A percentile compares a stretch with the other conserved stretches of the same genome.
phyloP scores from a whole-genome alignment of 177 flowering plant genomes.

The Tripterygium wilfordii region DNA sequence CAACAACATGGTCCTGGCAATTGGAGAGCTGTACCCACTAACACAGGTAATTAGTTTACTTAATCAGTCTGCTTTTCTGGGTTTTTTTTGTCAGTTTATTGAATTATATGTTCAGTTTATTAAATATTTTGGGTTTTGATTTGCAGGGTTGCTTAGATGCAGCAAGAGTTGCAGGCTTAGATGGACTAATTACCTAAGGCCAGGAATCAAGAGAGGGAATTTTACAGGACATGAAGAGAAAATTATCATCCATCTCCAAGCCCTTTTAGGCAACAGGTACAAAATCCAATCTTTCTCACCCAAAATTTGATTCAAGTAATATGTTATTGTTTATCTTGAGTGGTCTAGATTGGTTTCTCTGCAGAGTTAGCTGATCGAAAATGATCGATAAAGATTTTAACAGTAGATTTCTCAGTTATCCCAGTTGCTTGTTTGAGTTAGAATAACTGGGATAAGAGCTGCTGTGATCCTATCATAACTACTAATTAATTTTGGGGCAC shows the following conservation, averaged over 20 bases:
- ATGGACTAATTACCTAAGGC: slow-evolving; percentile 83
- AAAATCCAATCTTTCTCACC: too few species aligned
- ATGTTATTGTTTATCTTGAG: neutral
- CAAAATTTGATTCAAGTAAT: neutral
- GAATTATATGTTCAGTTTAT: too few species aligned
- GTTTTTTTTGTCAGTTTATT: too few species aligned
- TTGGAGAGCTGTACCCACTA: slow-evolving; percentile 82
- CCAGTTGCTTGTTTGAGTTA: too few species aligned
- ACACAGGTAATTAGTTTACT: too few species aligned
- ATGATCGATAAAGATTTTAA: neutral
- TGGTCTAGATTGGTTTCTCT: neutral
- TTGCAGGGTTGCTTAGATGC: slow-evolving; percentile 65
- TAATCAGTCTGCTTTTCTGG: too few species aligned
- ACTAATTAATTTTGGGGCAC: neutral
- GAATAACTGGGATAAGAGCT: neutral
- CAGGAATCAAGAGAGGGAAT: slow-evolving; percentile 70
- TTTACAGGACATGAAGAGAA: slow-evolving; percentile 76
- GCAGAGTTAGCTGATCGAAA: neutral
- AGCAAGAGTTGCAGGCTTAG: too few species aligned
- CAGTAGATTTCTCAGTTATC: too few species aligned
- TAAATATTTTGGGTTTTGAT: too few species aligned
- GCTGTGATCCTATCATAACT: neutral
- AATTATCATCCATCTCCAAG: slow-evolving; percentile 82
- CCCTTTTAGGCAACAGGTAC: slow-evolving; percentile 74
- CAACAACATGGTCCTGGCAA: slow-evolving; percentile 89